Evolutionary conservation across 2,329 filamentous ascomycete genomes (phyloP).

Genomic region (Onygenales sp.): DNA sequence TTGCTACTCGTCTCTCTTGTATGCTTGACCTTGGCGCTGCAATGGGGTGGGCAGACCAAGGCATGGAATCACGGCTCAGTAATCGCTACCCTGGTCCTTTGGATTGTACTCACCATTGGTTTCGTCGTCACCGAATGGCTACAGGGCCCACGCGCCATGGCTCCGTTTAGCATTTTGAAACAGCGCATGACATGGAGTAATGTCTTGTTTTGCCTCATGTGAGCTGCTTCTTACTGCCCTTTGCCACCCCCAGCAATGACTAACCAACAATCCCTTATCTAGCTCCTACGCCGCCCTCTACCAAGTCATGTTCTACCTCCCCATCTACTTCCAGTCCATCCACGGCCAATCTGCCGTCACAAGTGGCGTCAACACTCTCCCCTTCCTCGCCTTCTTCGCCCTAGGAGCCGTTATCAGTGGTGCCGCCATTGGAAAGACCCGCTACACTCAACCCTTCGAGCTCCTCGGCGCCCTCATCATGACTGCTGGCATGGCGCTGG

Average conservation of each 20-base stretch:
- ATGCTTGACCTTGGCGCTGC: constrained; percentile 18
- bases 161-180: constrained; percentile 6
- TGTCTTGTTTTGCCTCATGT: constrained; percentile 8
- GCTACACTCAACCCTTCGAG: constrained; percentile 9
- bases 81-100: constrained; percentile 16
- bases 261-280: neutral
- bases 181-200: constrained; percentile 7
- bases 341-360: constrained; percentile 10
- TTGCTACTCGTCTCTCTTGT: constrained; percentile 17
- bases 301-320: constrained; percentile 14
- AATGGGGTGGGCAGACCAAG: constrained; percentile 19
- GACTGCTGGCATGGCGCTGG: constrained; percentile 6
- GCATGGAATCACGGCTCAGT: constrained; percentile 16
- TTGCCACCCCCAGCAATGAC: neutral
- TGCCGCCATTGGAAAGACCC: constrained; percentile 9
- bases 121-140: constrained; percentile 13
- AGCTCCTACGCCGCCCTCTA: constrained; percentile 10
- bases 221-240: constrained; percentile 2
- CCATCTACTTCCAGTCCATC: constrained; percentile 17
- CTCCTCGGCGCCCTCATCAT: constrained; percentile 5
- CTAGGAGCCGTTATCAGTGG: constrained; percentile 12
- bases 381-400: constrained; percentile 13
- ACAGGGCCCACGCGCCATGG: constrained; percentile 5
- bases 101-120: constrained; percentile 12
- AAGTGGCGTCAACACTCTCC: constrained; percentile 15